Base-by-base conservation (phyloP, 2,329 filamentous ascomycete species). In the Alternaria postmessia region DNA sequence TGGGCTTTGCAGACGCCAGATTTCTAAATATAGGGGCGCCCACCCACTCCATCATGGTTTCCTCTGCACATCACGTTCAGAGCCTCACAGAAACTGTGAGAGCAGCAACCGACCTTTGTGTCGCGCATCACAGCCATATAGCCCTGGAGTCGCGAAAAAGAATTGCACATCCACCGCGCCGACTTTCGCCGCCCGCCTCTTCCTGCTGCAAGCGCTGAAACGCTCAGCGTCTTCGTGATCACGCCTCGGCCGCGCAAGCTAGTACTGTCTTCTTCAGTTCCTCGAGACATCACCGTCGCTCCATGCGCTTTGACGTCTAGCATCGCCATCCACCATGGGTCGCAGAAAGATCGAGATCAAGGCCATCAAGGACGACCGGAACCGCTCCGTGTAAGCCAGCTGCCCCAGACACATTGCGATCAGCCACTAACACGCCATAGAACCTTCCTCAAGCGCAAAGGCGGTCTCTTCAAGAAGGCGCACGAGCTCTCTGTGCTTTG, bases 341-440 rank as follows among this genome's bases (percentile, higher is more conserved):
- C 90, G 95, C 81, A 89, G 95, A 87, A 99, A 99, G 88, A 99
- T 99, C 79, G 95, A 98, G 85, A 98, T 99, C 86, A 97, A 97
- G 83, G 93, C 94, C 72, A 98, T 98, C 86, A 97, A 97, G 82
- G 94, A 97, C 88, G 94, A 97, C 81, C 89, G 94, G 75, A 97
- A 97, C 79, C 93, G 94, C 79, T 97, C 94, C 75, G 94, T 97
- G 94, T 97, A 93, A 81, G 92, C 48, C 42, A 51, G 39, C 52
- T 59, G 59, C 57, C 47, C 56, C 20, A 20, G 43, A 28, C n/a
- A 52, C 46, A 42, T 57, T 71, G 57, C 61, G 67, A 72, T 58
- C 54, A 39, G 57, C 44, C 6, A 63, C 73, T 74, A 58, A 71
- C 70, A 57, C 42, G 51, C 55, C n/a, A 20, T 75, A 97, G 94